Base-by-base conservation (phyloP, 2,329 filamentous ascomycete genomes). In the Cordyceps pruinosa region DNA sequence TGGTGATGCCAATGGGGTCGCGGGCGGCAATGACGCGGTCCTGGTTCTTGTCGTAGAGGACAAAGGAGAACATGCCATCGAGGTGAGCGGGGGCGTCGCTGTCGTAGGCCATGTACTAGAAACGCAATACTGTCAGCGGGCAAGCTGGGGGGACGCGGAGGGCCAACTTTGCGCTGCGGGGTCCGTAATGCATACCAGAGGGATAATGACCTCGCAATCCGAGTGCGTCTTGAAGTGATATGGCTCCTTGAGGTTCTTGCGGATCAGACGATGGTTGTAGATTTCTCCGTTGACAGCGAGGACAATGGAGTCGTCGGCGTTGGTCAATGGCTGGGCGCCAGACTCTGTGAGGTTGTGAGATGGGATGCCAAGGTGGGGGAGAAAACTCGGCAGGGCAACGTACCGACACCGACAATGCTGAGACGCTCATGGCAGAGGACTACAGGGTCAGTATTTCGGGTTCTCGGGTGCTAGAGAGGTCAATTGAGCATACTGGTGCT, bases 21-120 rank as follows among this genome's bases (percentile, higher is more conserved):
- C 94, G 87, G 57, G 94, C 94, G 58, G 94, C 94, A 69, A 99
- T 85, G 61, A 91, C 89, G 64, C 94, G 88, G 79, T 99, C 89
- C 73, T 91, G 85, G 65, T 84, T 87, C 83, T 96, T 96, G 79
- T 99, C 94, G 76, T 96, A 96, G 54, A 99, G 83, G 57, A 99
- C 92, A 77, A 95, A 99, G 17, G 93, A 97, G 83, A 99, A 99
- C 94, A 99, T 99, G 78, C 94, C 94, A 72, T 99, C 94, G 65
- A 99, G 85, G 74, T 90, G 81, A 75, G 93, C 94, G 61, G 94
- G 92, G 58, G 93, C 90, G 69, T 97, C 91, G 65, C 95, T 81
- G 68, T 86, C 94, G 82, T 95, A 84, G 75, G 97, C 86, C 77
- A 91, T 83, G 72, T 99, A 99, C 89, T 96, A 59, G 15, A 42